Base-by-base conservation (phyloP, 208 protist genomes). In the Acanthamoeba sp. region DNA sequence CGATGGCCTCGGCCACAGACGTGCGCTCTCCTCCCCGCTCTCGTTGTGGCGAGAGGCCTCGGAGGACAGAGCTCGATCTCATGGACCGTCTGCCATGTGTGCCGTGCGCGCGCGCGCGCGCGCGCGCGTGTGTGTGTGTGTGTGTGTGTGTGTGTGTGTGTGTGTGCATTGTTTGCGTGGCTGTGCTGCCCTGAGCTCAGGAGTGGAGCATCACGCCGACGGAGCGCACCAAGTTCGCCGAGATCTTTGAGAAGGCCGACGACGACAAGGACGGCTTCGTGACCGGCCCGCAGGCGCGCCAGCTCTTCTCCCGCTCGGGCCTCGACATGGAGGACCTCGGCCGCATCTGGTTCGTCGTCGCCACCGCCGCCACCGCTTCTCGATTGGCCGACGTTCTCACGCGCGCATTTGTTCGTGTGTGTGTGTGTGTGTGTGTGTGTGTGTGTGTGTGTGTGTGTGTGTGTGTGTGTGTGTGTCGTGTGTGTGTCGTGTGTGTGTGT, bases 161-260 rank as follows among this genome's bases (percentile, higher is more conserved):
- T 1, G n/a, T 42, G 29, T 38, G 69, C 24, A 22, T 59, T n/a
- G 12, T 59, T 16, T 36, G 42, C 42, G 10, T 48, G 42, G 42
- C 42, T 3, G 34, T 84, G 36, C 34, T 32, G 82, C n/a, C n/a
- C n/a, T n/a, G n/a, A n/a, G n/a, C n/a, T n/a, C 82, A 89, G 82
- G 82, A 89, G 82, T 89, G 82, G 82, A 29, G 22, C 50, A 89
- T 89, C 45, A 89, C 29, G 27, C 50, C 82, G 24, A 36, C 27
- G 36, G 87, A 92, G 40, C 34, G 87, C 7, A n/a, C 57, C 62
- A 92, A 92, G 87, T 92, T 92, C 29, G 62, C 62, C 0, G 87
- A 92, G 59, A 92, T 92, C 40, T 92, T 92, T 27, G 87, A 76
- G 6, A 92, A 92, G 87, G 87, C 87, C 22, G 87, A 92, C 38